These are phyloP conservation scores for Boletus vermiculosoides DNA, from an alignment of 768 basidiomycete species.

Conservation along the genomic window DNA sequence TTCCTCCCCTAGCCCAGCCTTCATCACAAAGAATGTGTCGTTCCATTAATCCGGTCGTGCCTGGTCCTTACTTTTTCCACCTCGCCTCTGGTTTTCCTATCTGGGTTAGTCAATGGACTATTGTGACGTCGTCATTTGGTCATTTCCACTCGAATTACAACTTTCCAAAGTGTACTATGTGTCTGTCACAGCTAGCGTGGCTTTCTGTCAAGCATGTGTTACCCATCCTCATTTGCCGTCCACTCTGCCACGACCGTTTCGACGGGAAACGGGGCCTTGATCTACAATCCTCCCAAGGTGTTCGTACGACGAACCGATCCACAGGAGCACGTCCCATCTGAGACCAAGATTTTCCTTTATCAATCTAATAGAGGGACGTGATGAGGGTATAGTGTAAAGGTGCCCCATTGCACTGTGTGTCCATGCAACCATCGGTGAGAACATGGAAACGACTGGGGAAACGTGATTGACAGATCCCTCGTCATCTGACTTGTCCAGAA, in stretches of 20 bases:
- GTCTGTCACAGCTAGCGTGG: neutral
- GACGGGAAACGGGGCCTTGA: slow-evolving; percentile 17
- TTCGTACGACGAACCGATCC: slow-evolving; percentile 9
- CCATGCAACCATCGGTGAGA: slow-evolving; percentile 13
- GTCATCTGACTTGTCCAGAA: neutral
- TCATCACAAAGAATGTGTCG: slow-evolving; percentile 6
- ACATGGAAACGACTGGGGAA: slow-evolving; percentile 4
- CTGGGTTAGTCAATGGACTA: neutral
- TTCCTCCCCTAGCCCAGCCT: slow-evolving; percentile 14
- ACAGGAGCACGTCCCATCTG: neutral
- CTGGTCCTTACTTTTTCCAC: slow-evolving; percentile 14
- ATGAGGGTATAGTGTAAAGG: slow-evolving; percentile 10
- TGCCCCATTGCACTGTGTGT: slow-evolving; percentile 4
- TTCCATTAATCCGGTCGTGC: slow-evolving; percentile 6
- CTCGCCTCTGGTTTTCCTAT: neutral
- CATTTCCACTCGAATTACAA: neutral
- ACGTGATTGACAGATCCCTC: neutral
- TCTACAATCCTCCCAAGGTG: neutral
- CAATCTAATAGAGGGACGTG: neutral
- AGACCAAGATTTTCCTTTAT: neutral
- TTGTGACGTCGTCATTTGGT: neutral
- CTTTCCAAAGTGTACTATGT: neutral
- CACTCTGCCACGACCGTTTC: slow-evolving; percentile 18
- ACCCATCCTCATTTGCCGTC: neutral
- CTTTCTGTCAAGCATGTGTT: neutral